phyloP scores from a whole-genome alignment of 2,329 filamentous ascomycete genomes.

The Colletotrichum musicola region DNA sequence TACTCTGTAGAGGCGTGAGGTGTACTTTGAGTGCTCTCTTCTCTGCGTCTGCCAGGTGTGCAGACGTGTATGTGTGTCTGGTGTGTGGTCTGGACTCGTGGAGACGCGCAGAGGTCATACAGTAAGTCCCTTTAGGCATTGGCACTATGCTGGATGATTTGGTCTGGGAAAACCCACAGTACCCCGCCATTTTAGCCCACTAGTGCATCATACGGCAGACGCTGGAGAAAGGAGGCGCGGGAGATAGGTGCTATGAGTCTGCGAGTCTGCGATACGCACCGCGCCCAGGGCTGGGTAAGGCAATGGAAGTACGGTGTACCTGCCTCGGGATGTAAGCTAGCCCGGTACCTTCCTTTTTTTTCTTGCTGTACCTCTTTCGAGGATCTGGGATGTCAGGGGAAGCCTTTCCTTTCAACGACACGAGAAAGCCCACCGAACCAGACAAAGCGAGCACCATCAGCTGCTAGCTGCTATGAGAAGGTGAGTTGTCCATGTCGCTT shows the following conservation, averaged over 20 bases:
- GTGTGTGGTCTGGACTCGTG: background rate
- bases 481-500: constrained; percentile 27
- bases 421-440: constrained; percentile 13
- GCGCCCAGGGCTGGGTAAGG: background rate
- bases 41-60: background rate
- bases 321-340: too few relatives aligned
- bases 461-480: constrained; percentile 21
- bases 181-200: constrained; percentile 37
- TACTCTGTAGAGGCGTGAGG: constrained; percentile 1
- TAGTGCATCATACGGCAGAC: constrained; percentile 35
- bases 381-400: constrained; percentile 23
- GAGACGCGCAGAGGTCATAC: constrained; percentile 16
- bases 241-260: background rate
- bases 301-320: too few relatives aligned
- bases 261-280: too few relatives aligned
- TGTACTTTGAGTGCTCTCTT: constrained; percentile 9
- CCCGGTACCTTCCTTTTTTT: too few relatives aligned
- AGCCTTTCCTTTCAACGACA: constrained; percentile 25
- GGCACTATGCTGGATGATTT: constrained; percentile 10
- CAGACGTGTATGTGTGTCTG: background rate
- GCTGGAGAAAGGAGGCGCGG: constrained; percentile 9
- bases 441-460: constrained; percentile 13
- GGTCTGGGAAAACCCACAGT: constrained; percentile 22
- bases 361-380: too few relatives aligned
- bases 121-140: background rate